Evolutionary conservation across 768 basidiomycete genomes (phyloP).

Genomic region (Auricularia sp.): DNA sequence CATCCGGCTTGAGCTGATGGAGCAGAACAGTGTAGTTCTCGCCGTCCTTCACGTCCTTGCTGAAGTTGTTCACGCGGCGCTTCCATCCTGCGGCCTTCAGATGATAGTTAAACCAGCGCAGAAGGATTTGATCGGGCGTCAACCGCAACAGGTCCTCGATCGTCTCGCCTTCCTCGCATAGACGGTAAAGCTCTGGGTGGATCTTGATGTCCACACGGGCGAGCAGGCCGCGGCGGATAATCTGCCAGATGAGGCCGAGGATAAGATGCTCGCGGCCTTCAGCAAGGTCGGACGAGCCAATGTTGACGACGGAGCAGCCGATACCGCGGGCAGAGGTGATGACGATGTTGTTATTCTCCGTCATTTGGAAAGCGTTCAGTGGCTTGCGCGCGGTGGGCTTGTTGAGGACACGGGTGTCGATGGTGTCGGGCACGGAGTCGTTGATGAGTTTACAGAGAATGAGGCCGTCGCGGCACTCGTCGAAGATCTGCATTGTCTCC

Average conservation of each 20-base stretch:
- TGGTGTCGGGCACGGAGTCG: constrained; percentile 98
- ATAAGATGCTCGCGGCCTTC: constrained; percentile 95
- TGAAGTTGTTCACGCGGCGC: constrained; percentile 92
- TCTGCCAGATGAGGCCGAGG: constrained; percentile 96
- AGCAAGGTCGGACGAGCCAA: constrained; percentile 84
- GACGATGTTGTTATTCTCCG: constrained; percentile 99
- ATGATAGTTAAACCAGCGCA: constrained; percentile 99
- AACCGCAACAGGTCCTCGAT: constrained; percentile 88
- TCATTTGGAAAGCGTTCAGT: constrained; percentile 97
- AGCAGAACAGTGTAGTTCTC: constrained; percentile 97
- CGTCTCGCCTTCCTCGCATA: constrained; percentile 96
- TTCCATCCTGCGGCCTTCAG: constrained; percentile 91
- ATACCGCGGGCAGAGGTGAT: constrained; percentile 97
- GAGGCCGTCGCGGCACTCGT: constrained; percentile 91
- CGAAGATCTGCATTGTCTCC: constrained; percentile 96
- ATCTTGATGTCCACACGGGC: constrained; percentile 96
- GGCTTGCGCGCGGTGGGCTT: constrained; percentile 71
- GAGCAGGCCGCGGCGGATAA: constrained; percentile 88
- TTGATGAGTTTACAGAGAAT: constrained; percentile 98
- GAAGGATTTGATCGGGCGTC: constrained; percentile 92
- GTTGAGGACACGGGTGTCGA: constrained; percentile 96
- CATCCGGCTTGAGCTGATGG: constrained; percentile 89
- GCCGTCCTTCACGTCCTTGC: constrained; percentile 91
- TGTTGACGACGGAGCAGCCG: constrained; percentile 97
- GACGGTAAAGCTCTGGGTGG: constrained; percentile 91